Percentiles rank a stretch among this genome's conserved stretches.
Evolutionary conservation across 495 filamentous ascomycete species (phyloP).

Genomic region (Aspergillus ellipticus): DNA sequence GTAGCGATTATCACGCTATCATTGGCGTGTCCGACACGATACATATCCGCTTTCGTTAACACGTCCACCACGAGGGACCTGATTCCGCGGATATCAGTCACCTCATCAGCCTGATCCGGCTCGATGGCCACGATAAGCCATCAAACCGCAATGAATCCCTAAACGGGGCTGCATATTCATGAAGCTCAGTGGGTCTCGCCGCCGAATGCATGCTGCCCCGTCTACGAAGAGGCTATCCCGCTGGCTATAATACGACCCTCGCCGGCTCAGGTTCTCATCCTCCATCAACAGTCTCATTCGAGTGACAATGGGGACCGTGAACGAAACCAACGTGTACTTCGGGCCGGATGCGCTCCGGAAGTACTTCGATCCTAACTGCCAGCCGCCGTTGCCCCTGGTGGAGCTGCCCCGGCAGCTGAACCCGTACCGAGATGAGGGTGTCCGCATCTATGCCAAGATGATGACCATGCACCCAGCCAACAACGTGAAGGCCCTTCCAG

Average conservation of each 20-base stretch:
- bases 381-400: conserved; percentile 56
- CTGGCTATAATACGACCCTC: not conserved
- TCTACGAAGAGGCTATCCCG: too few species aligned
- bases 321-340: conserved; percentile 53
- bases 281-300: not conserved
- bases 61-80: too few species aligned
- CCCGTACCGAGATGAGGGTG: conserved; percentile 52
- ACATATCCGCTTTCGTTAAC: too few species aligned
- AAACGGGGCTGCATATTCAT: too few species aligned
- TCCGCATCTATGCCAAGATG: conserved; percentile 63
- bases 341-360: conserved; percentile 50
- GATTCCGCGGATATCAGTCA: too few species aligned
- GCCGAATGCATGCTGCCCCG: too few species aligned
- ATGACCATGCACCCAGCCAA: conserved; percentile 59
- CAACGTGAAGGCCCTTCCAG: conserved; percentile 62
- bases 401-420: conserved; percentile 56
- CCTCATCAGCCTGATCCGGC: too few species aligned
- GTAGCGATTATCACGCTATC: too few species aligned
- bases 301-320: conserved; percentile 33
- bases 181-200: too few species aligned
- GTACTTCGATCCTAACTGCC: conserved; percentile 55
- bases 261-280: not conserved
- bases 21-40: too few species aligned
- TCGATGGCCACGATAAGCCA: too few species aligned
- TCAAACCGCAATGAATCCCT: too few species aligned